Base-by-base conservation (phyloP, 257 asterid genomes). In the Cruciata laevipes region DNA sequence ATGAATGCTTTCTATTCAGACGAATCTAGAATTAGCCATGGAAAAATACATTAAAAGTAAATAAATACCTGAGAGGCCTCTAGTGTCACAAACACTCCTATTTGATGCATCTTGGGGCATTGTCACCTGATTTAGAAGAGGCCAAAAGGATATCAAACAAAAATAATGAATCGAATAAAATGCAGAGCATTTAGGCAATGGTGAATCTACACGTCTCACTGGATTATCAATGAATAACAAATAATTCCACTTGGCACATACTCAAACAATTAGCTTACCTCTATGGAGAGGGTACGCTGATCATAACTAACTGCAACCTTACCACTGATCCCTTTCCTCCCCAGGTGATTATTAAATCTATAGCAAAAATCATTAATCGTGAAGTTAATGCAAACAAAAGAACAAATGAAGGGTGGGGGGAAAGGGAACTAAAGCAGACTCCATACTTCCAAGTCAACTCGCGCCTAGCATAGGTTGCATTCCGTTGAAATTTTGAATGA, bases 71-170 rank as follows among this genome's bases (percentile, higher is more conserved):
- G 98, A 88, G 75, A 91, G 95, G 70, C 96, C 97, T 82, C 95
- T 84, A 33, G 97, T 91, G 80, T 91, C 97, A 30, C 82, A 85
- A 67, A 91, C 88, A 10, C 84, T 63, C 79, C 81, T 86, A 71
- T 80, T 85, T 73, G 97, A 86, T 70, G 91, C 93, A 79, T 91
- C 98, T 78, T 91, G 98, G 64, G 98, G 98, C 98, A 91, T 91
- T 75, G 80, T 91, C 38, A 91, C 95, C 97, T 90, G 77, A 73
- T 59, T 61, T 35, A 30, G 64, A 72, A 38, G 30, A 47, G 33
- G 71, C 75, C 69, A 69, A 78, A 64, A 72, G 68, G 13, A 58
- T 47, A 65, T 73, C 38, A 52, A 76, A 37, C 51, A 25, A 44
- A 63, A 7, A 21, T 27, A n/a, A 67, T 55, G 10, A 33, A 8